Conservation (phyloP, 352 stramenopile genomes). For the Globisporangium solare region DNA sequence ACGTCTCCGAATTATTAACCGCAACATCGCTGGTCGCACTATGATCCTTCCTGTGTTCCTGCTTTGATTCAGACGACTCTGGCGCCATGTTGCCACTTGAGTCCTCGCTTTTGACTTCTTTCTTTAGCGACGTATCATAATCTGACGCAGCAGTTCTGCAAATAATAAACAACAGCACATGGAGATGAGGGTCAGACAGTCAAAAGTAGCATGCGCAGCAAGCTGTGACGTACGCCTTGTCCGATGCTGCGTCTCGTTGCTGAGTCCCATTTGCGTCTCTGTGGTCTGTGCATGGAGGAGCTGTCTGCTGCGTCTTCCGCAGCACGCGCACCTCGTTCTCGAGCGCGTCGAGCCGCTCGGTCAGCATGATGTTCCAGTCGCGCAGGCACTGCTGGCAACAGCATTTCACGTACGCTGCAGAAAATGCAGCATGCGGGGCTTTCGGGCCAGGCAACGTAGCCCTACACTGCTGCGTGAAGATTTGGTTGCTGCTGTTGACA, state of each 20-base stretch:
- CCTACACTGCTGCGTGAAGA: neutral
- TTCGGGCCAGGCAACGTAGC: constrained; percentile 1
- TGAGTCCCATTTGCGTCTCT: neutral
- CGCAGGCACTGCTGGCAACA: constrained; percentile 15
- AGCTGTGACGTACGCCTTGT: too few species aligned
- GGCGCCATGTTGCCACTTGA: too few species aligned
- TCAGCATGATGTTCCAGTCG: constrained; percentile 13
- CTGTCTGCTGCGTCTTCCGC: neutral
- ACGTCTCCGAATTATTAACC: too few species aligned
- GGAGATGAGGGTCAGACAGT: too few species aligned
- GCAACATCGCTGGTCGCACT: too few species aligned
- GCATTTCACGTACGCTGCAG: constrained; percentile 11
- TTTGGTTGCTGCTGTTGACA: neutral
- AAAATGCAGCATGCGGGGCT: constrained; percentile 10
- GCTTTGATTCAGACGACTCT: too few species aligned
- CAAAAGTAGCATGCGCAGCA: too few species aligned
- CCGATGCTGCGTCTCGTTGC: neutral
- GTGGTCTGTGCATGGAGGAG: neutral
- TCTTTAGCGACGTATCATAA: too few species aligned
- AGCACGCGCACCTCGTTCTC: constrained; percentile 4
- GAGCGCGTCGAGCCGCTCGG: neutral
- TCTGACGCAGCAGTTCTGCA: too few species aligned
- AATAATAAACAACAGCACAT: too few species aligned
- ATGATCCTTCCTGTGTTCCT: too few species aligned
- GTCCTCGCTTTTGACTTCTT: too few species aligned